phyloP scores from a whole-genome alignment of 2,329 filamentous ascomycete species.

The Simplicillium aogashimaense region DNA sequence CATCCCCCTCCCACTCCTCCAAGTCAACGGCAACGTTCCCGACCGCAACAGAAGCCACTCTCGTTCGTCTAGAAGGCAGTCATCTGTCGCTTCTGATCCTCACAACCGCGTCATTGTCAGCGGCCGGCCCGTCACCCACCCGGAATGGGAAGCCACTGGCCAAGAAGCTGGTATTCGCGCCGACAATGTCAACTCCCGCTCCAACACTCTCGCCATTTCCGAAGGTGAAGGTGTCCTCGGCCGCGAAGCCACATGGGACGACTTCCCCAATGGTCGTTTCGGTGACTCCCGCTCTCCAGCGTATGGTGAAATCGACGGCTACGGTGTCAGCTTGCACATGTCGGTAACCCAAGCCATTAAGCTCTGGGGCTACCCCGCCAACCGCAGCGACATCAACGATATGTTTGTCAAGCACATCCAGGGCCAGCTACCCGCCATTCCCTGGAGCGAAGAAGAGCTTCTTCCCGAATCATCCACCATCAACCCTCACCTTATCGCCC shows the following conservation, averaged over 20 bases:
- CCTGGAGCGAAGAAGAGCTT: slow-evolving; percentile 88
- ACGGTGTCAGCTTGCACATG: slow-evolving; percentile 90
- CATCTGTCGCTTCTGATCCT: slow-evolving; percentile 73
- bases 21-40: slow-evolving; percentile 38
- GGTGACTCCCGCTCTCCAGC: slow-evolving; percentile 87
- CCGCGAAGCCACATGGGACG: slow-evolving; percentile 95
- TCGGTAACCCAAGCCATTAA: slow-evolving; percentile 72
- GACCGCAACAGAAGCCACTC: slow-evolving; percentile 21
- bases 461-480: slow-evolving; percentile 79
- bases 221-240: slow-evolving; percentile 86
- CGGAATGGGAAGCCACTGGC: slow-evolving; percentile 62
- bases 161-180: slow-evolving; percentile 68
- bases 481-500: slow-evolving; percentile 58
- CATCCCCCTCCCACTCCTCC: slow-evolving; percentile 16
- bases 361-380: slow-evolving; percentile 75
- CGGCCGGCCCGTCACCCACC: slow-evolving; percentile 46
- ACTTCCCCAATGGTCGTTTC: slow-evolving; percentile 94
- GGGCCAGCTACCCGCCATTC: slow-evolving; percentile 71
- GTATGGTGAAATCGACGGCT: slow-evolving; percentile 96
- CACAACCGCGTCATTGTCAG: slow-evolving; percentile 82
- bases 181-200: slow-evolving; percentile 64
- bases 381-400: slow-evolving; percentile 59
- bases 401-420: slow-evolving; percentile 76
- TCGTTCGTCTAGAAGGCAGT: slow-evolving; percentile 50
- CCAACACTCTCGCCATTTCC: slow-evolving; percentile 83